phyloP scores from a whole-genome alignment of 768 basidiomycete species.

The Harrya chromipes region DNA sequence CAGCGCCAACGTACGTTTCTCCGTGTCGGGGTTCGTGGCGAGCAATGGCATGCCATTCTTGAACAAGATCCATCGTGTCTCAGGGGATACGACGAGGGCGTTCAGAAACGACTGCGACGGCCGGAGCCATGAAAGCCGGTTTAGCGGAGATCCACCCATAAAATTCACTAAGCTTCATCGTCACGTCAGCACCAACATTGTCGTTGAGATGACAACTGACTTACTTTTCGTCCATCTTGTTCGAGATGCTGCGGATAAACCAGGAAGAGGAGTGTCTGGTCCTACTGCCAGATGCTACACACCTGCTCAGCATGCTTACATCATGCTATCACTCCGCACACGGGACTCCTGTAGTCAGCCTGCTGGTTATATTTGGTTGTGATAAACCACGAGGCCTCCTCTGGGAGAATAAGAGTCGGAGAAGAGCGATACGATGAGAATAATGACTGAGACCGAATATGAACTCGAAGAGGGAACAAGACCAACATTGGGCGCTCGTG shows the following conservation, averaged over 20 bases:
- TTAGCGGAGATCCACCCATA: slow-evolving; percentile 64
- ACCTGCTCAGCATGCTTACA: slow-evolving; percentile 7
- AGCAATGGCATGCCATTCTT: slow-evolving; percentile 69
- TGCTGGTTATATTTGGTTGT: slow-evolving; percentile 12
- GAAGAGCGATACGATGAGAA: background rate
- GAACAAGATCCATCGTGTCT: slow-evolving; percentile 78
- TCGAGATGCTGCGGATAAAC: slow-evolving; percentile 9
- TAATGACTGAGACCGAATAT: background rate
- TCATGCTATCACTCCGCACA: slow-evolving; percentile 1
- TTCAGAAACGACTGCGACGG: slow-evolving; percentile 75
- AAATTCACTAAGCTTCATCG: slow-evolving; percentile 45
- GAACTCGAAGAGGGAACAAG: background rate
- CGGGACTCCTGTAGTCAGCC: background rate
- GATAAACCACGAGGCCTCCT: background rate
- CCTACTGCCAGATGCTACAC: slow-evolving; percentile 1
- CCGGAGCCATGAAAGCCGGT: slow-evolving; percentile 80
- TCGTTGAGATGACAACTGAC: slow-evolving; percentile 6
- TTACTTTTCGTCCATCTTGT: slow-evolving; percentile 33
- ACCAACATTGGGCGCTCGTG: background rate
- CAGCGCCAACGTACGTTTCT: slow-evolving; percentile 44
- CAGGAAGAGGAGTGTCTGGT: slow-evolving; percentile 1
- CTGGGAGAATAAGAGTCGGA: background rate
- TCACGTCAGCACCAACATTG: background rate
- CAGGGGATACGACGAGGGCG: slow-evolving; percentile 53
- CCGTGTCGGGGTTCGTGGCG: slow-evolving; percentile 31